Conservation (phyloP, 2,329 filamentous ascomycete genomes). For the Apiospora phragmitis region DNA sequence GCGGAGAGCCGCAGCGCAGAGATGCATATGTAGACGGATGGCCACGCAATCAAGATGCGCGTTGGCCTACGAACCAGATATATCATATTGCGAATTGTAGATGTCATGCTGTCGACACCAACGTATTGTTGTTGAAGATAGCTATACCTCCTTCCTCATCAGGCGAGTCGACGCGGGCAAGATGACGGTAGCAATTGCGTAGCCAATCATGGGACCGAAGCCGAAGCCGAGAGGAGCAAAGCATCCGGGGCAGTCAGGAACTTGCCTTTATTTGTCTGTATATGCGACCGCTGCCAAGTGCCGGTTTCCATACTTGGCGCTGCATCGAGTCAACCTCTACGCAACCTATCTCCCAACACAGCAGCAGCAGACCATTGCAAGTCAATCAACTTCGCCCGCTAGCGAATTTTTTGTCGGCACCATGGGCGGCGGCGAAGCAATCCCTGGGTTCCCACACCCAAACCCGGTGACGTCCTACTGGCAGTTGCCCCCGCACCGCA, state of each 20-base stretch:
- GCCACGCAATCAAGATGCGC: neutral
- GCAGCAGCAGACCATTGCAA: neutral
- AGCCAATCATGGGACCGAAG: neutral
- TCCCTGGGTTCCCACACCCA: constrained; percentile 27
- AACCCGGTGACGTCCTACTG: constrained; percentile 35
- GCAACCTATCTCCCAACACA: neutral
- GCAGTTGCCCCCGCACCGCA: constrained; percentile 32
- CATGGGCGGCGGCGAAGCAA: constrained; percentile 14
- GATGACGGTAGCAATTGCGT: neutral
- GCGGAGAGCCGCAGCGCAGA: no score
- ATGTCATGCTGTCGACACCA: neutral
- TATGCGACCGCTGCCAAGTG: neutral
- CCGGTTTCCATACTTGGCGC: neutral
- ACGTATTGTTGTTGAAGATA: neutral
- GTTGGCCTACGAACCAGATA: neutral
- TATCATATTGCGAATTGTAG: neutral
- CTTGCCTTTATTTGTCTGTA: no score
- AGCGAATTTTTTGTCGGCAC: neutral
- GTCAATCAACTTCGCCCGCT: neutral
- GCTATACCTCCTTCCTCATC: neutral
- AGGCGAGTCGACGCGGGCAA: neutral
- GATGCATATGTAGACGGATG: neutral
- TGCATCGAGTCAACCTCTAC: neutral
- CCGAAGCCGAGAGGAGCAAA: neutral
- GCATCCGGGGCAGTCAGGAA: neutral